A percentile compares a stretch with the other conserved stretches of the same genome.
These are phyloP conservation scores for Debaryomycetaceae sp. DNA, from an alignment of 1,139 yeast genomes.

Conservation along the genomic window DNA sequence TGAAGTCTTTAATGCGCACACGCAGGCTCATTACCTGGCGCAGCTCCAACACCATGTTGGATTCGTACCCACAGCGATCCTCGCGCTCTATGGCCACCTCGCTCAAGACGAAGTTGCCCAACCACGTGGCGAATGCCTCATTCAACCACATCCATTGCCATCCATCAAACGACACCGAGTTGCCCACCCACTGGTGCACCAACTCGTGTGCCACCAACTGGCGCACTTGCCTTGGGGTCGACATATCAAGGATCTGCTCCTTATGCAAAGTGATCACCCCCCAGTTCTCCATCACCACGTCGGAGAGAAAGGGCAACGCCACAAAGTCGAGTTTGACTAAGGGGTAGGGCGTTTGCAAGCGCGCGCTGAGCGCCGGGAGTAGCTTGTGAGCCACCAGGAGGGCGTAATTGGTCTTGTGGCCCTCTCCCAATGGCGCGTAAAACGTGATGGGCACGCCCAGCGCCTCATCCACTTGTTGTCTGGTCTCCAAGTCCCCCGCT, in stretches of 20 bases:
- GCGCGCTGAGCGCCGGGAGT: slow-evolving; percentile 41
- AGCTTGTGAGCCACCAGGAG: slow-evolving; percentile 41
- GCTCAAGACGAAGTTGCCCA: slow-evolving; percentile 44
- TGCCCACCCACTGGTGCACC: slow-evolving; percentile 78
- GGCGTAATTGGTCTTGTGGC: slow-evolving; percentile 40
- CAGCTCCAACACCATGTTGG: slow-evolving; percentile 4
- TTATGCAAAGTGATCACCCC: slow-evolving; percentile 60
- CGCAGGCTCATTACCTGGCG: slow-evolving; percentile 4
- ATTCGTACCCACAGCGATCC: slow-evolving; percentile 8
- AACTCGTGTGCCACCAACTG: slow-evolving; percentile 66
- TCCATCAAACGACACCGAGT: slow-evolving; percentile 57
- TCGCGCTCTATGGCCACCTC: slow-evolving; percentile 23
- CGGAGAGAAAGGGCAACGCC: slow-evolving; percentile 63
- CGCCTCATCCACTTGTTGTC: slow-evolving; percentile 23
- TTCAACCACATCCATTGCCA: slow-evolving; percentile 71
- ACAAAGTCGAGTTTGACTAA: slow-evolving; percentile 60
- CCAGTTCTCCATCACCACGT: slow-evolving; percentile 80
- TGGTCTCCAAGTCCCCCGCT: slow-evolving; percentile 57
- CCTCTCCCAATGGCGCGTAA: slow-evolving; percentile 53
- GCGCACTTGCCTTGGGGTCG: slow-evolving; percentile 33
- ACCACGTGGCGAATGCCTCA: slow-evolving; percentile 72
- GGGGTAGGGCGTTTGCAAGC: slow-evolving; percentile 47
- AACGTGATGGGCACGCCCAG: slow-evolving; percentile 41
- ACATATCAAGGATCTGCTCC: slow-evolving; percentile 40
- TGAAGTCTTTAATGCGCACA: slow-evolving; percentile 4